Evolutionary conservation across 2,329 filamentous ascomycete genomes (phyloP), one percentile per base, ranked within the genome.

Genomic region (Trichoderma atrobrunneum): DNA sequence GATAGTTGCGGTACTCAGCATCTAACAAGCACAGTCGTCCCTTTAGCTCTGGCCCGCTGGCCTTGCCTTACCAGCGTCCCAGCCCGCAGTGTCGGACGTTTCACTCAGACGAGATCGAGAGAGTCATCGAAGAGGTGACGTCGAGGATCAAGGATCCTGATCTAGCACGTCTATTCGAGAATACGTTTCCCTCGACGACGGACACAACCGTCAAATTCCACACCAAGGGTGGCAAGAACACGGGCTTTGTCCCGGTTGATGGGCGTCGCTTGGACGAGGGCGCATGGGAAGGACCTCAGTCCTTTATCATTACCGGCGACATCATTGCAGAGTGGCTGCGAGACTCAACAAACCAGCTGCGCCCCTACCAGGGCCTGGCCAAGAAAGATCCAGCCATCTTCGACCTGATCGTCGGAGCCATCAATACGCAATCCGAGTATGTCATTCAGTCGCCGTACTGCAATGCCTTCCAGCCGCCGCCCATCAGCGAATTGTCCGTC

Each of bases 401-500:
- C 79, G 91, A 88, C 74, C 85, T 99, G 68, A 94, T 99, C 30
- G 85, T 97, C 1, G 96, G 96, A 26, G 95, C 95, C 56, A 97
- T 98, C 83, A 97, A 97, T 80, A 98, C 96, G 0, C 96, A 99
- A 82, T 88, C 93, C 18, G 95, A 98, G 81, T 98, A 94, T 78
- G 93, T 99, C 56, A 97, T 98, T 74, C 90, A 93, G 78, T 94
- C 93, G 1, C 96, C 96, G 0, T 99, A 98, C 84, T 99, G 96
- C 87, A 98, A 99, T 81, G 96, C 96, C 21, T 99, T 98, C 82
- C 96, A 99, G 80, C 95, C 96, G 5, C 96, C 96, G 0, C 91
- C 93, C 3, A 93, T 94, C 7, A 95, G 93, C 74, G 89, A 91
- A 18, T 86, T 98, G 1, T 83, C 86, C 4, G 85, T 91, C 7